phyloP scores from a whole-genome alignment of 495 filamentous ascomycete genomes.

The Neurospora sp. region DNA sequence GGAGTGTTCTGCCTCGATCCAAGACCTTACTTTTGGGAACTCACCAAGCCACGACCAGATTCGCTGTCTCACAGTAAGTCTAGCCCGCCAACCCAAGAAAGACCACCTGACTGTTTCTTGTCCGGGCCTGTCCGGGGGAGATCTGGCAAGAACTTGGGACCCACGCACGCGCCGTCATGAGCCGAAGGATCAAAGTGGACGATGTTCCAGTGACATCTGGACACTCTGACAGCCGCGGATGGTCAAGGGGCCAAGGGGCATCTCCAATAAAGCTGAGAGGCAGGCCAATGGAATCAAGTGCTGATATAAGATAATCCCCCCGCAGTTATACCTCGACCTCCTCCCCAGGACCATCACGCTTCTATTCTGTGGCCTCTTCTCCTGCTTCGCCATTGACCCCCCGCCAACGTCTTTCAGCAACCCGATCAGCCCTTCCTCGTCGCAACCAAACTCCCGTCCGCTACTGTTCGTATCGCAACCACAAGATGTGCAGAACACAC shows the following conservation, averaged over 20 bases:
- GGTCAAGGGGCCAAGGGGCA: not conserved
- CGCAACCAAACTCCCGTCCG: constrained; percentile 23
- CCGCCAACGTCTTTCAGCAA: constrained; percentile 1
- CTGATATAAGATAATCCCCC: constrained; percentile 6
- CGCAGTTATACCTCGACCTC: constrained; percentile 14
- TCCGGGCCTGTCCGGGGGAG: not conserved
- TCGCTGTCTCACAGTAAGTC: not conserved
- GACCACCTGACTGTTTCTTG: not conserved
- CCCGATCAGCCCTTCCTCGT: constrained; percentile 11
- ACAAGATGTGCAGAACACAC: constrained; percentile 46
- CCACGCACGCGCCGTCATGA: not conserved
- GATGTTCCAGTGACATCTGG: not conserved
- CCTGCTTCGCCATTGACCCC: constrained; percentile 7
- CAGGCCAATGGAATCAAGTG: not conserved
- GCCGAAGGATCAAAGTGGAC: not conserved
- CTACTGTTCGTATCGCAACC: constrained; percentile 41
- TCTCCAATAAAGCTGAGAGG: not conserved
- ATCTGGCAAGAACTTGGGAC: not conserved
- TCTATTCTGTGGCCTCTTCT: constrained; percentile 8
- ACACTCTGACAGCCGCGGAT: not conserved
- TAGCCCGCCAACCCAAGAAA: not conserved
- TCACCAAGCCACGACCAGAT: not conserved
- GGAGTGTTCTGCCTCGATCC: constrained; percentile 9
- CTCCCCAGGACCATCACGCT: constrained; percentile 1
- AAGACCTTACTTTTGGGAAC: not conserved